These are phyloP conservation scores for Limnomonas spitsbergensis DNA, from an alignment of 139 green algal species.

Conservation along the genomic window DNA sequence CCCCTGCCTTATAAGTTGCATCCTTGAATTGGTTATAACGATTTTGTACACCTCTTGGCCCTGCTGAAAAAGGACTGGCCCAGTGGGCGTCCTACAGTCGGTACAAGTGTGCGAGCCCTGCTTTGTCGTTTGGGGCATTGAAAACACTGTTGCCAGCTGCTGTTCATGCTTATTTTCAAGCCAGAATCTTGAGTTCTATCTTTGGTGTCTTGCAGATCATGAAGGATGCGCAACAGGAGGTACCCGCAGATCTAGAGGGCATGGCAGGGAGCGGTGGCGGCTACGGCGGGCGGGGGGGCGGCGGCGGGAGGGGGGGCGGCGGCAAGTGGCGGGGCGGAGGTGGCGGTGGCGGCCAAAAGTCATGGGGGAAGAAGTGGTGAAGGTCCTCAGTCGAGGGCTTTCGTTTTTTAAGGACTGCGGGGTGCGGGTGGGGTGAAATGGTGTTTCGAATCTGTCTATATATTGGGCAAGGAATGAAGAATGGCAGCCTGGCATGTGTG, in stretches of 20 bases:
- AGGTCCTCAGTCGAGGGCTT: too few relatives aligned
- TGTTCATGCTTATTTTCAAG: neutral
- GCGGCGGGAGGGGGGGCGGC: conserved; percentile 29
- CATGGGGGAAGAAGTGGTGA: conserved; percentile 6
- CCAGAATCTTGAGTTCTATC: too few relatives aligned
- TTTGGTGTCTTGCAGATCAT: conserved; percentile 41
- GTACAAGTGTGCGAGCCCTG: neutral
- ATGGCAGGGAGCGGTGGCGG: conserved; percentile 40
- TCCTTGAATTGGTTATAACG: neutral
- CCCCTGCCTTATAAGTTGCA: neutral
- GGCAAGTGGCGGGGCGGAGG: conserved; percentile 21
- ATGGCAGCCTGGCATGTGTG: too few relatives aligned
- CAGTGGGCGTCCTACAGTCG: neutral
- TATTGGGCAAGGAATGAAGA: too few relatives aligned
- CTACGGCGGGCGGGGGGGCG: conserved; percentile 23
- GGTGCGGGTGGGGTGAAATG: too few relatives aligned
- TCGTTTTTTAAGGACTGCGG: too few relatives aligned
- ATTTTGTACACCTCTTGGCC: neutral
- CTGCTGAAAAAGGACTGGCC: neutral
- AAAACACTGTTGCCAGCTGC: neutral
- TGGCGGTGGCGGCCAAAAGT: conserved; percentile 16
- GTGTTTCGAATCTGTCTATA: too few relatives aligned
- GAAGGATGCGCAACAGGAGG: conserved; percentile 54
- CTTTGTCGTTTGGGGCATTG: neutral
- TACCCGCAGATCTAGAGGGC: conserved; percentile 52